These are phyloP conservation scores for Apium graveolens DNA, from an alignment of 129 eudicot species.

Conservation along the genomic window DNA sequence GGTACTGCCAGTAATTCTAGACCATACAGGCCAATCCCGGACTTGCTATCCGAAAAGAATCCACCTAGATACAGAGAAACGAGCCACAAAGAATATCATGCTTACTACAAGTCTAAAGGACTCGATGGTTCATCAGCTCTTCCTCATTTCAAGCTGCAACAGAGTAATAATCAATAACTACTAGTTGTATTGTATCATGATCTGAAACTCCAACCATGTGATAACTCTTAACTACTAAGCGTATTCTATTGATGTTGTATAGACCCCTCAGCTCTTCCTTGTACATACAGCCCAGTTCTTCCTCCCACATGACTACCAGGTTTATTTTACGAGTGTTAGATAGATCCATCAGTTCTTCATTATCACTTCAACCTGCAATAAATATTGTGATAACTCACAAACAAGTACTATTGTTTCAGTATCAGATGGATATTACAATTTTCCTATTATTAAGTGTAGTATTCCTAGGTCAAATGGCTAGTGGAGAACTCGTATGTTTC, in stretches of 20 bases:
- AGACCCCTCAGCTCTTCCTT: neutral
- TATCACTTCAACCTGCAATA: neutral
- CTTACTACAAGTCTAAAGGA: slow-evolving; percentile 19
- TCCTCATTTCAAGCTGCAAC: slow-evolving; percentile 23
- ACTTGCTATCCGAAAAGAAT: slow-evolving; percentile 18
- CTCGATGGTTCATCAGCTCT: slow-evolving; percentile 25
- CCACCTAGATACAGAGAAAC: slow-evolving; percentile 22
- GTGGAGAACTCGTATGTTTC: neutral
- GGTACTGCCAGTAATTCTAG: slow-evolving; percentile 9
- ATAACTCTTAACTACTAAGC: neutral
- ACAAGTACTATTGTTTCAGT: neutral
- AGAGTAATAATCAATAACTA: neutral
- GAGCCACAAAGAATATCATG: slow-evolving; percentile 16
- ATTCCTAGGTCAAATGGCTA: neutral
- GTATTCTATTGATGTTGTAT: neutral
- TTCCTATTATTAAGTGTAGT: neutral
- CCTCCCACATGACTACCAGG: too few species aligned
- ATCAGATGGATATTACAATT: neutral
- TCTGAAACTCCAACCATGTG: neutral
- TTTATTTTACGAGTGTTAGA: too few species aligned
- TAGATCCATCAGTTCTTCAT: neutral
- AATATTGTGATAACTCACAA: neutral
- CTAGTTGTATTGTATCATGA: neutral
- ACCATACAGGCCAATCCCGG: slow-evolving; percentile 18
- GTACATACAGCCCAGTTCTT: too few species aligned